Base-by-base conservation (phyloP, 148 eudicot species). In the Heliamphora exappendiculata region DNA sequence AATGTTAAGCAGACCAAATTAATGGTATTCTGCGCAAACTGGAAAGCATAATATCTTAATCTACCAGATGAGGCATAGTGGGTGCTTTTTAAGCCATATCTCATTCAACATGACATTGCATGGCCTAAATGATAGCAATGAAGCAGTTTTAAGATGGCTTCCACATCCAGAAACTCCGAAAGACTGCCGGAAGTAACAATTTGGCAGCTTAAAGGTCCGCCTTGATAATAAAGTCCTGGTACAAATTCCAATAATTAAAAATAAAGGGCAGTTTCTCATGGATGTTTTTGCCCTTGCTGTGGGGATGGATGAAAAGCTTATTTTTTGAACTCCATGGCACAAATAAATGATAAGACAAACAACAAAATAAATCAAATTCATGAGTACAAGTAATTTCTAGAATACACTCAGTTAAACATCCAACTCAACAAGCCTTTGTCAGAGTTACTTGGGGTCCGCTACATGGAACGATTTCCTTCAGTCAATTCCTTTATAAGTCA, bases 201-300 rank as follows among this genome's bases (percentile, higher is more conserved):
- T 41, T 68, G 72, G 72, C 72, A 44, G 51, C 72, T 42, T 33
- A 26, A 3, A 24, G n/a, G 51, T 68, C 54, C 39, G 49, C 50
- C 12, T 31, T 49, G 16, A 41, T n/a, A 3, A 42, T 2, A 10
- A 65, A 66, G 45, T 37, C 28, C 16, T n/a, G 29, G 70, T 9
- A 20, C 2, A 20, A 14, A 7, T 17, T 33, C 67, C 39, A 24
- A 5, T 34, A 17, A 63, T 63, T 36, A n/a, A 65, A 36, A 65
- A 41, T 26, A 37, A 71, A 36, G n/a, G 47, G 63, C 75, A 34
- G 11, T 22, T 54, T 57, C 75, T 28, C 44, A 54, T n/a, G 16
- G 19, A 50, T 71, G 16, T 72, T 72, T n/a, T 54, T 54, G 42
- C 31, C 33, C 31, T 7, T 7, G 13, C 33, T 5, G 7, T 20